Evolutionary conservation across 805 yeast genomes (phyloP).

Genomic region (Saturnispora diversa): DNA sequence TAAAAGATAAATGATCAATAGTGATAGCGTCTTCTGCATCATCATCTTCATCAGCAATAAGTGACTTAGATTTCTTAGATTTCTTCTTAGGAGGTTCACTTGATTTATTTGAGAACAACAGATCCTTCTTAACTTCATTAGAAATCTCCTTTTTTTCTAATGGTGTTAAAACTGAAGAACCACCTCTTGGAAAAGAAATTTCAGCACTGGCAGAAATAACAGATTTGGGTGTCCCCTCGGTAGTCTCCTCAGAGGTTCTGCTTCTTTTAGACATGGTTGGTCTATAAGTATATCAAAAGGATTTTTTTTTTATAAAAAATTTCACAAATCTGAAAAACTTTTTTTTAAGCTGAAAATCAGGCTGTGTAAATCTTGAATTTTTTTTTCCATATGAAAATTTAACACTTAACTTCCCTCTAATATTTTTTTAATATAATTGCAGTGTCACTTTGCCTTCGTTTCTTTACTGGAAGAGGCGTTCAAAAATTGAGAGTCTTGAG

Average conservation of each 20-base stretch:
- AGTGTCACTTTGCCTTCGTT: neutral
- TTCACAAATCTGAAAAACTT: neutral
- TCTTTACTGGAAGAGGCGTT: neutral
- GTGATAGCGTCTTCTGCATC: constrained; percentile 29
- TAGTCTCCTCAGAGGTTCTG: constrained; percentile 36
- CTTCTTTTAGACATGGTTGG: constrained; percentile 36
- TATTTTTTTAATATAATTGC: no score
- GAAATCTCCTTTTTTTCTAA: constrained; percentile 88
- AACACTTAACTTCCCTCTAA: no score
- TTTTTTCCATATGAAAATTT: neutral
- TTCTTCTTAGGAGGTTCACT: constrained; percentile 24
- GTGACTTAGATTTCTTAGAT: constrained; percentile 24
- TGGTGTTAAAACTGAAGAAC: constrained; percentile 76
- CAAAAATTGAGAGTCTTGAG: neutral
- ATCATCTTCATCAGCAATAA: constrained; percentile 23
- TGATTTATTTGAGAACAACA: constrained; percentile 42
- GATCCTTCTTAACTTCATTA: constrained; percentile 86
- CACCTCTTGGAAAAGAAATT: constrained; percentile 90
- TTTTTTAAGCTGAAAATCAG: neutral
- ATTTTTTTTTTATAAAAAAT: neutral
- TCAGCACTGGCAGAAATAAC: constrained; percentile 32
- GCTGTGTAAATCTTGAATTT: neutral
- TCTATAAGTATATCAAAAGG: no score
- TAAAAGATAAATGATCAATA: constrained; percentile 56
- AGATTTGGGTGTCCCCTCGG: constrained; percentile 22